A percentile compares a stretch with the other conserved stretches of the same genome.
These are phyloP conservation scores for Chlorella variabilis DNA, from an alignment of 163 green algal species.

Conservation along the genomic window DNA sequence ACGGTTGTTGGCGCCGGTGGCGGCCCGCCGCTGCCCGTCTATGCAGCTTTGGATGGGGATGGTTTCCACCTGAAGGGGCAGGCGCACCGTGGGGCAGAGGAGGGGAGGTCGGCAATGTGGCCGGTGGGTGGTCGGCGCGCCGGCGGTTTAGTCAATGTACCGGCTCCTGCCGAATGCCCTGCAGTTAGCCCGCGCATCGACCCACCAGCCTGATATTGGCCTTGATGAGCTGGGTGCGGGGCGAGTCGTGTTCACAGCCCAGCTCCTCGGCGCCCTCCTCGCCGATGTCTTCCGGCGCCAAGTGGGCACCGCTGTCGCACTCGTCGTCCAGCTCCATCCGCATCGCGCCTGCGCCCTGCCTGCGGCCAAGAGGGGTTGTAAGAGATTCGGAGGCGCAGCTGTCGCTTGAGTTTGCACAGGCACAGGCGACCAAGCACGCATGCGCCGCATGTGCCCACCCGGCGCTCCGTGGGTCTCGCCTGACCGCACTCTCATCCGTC, in stretches of 20 bases:
- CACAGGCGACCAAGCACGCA: no score
- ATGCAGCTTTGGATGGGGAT: conserved; percentile 33
- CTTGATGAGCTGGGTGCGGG: conserved; percentile 48
- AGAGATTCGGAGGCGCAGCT: no score
- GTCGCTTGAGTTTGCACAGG: no score
- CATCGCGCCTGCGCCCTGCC: no score
- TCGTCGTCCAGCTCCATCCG: neutral
- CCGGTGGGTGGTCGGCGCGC: neutral
- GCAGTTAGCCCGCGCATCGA: neutral
- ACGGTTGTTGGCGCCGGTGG: conserved; percentile 54
- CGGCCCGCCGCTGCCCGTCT: conserved; percentile 6
- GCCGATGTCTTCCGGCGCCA: neutral
- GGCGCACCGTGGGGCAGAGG: neutral
- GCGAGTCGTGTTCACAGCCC: conserved; percentile 24
- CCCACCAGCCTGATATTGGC: conserved; percentile 36
- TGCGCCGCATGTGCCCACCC: no score
- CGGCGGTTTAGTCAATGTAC: no score
- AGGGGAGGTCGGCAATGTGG: neutral
- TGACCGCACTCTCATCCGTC: no score
- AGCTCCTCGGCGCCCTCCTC: neutral
- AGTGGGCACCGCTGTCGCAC: neutral
- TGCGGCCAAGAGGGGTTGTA: no score
- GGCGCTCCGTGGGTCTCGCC: no score
- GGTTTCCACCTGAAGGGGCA: conserved; percentile 11
- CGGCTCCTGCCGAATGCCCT: no score